Evolutionary conservation across 345 rosid genomes (phyloP).

Genomic region (Nephelium lappaceum): DNA sequence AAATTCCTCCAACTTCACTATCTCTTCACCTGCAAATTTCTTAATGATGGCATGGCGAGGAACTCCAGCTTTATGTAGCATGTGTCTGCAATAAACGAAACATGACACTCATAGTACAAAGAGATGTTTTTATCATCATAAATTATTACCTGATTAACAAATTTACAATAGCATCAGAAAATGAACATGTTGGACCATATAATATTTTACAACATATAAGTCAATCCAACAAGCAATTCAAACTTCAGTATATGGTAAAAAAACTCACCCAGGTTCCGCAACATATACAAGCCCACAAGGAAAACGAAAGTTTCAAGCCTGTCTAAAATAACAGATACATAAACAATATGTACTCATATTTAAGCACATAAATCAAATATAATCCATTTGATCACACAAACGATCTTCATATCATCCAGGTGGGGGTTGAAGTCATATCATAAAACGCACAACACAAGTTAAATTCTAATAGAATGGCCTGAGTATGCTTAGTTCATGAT

Average conservation of each 20-base stretch:
- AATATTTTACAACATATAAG: no score
- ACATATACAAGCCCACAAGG: slow-evolving; percentile 90
- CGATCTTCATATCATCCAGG: neutral
- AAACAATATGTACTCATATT: slow-evolving; percentile 3
- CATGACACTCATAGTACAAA: neutral
- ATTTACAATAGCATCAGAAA: neutral
- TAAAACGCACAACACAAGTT: neutral
- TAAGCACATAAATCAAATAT: slow-evolving; percentile 1
- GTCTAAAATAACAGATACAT: slow-evolving; percentile 34
- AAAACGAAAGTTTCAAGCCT: slow-evolving; percentile 94
- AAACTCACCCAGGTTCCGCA: slow-evolving; percentile 86
- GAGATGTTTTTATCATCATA: neutral
- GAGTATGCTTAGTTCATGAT: neutral
- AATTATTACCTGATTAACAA: neutral
- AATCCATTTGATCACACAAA: neutral
- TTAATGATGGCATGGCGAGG: slow-evolving; percentile 94
- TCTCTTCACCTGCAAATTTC: slow-evolving; percentile 85
- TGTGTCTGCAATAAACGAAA: slow-evolving; percentile 58
- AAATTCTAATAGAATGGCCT: neutral
- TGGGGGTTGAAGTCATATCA: neutral
- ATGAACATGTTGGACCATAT: neutral
- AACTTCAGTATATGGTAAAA: slow-evolving; percentile 7
- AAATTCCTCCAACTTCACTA: slow-evolving; percentile 66
- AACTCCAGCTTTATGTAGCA: slow-evolving; percentile 93
- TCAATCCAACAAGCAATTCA: neutral